Conservation (phyloP, 208 protist genomes). For the Leishmania amazonensis region DNA sequence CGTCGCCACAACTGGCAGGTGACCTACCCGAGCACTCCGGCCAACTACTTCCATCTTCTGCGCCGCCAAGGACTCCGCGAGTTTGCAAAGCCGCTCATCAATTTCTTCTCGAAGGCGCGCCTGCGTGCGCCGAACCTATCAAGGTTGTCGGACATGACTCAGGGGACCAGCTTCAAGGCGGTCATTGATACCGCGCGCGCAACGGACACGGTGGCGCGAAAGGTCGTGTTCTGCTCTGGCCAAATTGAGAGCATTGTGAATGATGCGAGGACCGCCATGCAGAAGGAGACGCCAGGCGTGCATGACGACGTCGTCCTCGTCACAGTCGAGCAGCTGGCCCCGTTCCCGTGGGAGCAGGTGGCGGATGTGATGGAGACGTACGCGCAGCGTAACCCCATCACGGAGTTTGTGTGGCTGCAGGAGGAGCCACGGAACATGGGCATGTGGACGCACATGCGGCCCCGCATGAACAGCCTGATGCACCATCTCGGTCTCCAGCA, state of each 20-base stretch:
- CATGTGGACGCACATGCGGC: constrained; percentile 89
- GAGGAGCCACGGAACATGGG: constrained; percentile 99
- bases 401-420: constrained; percentile 96
- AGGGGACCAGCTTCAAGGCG: constrained; percentile 63
- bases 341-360: constrained; percentile 98
- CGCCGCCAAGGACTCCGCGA: constrained; percentile 96
- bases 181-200: constrained; percentile 30
- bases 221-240: constrained; percentile 97
- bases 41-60: constrained; percentile 99
- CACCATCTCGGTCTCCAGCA: constrained; percentile 55
- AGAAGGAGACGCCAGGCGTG: constrained; percentile 46
- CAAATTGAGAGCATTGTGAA: constrained; percentile 98
- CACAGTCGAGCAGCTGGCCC: constrained; percentile 96
- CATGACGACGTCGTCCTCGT: constrained; percentile 92
- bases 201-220: constrained; percentile 62
- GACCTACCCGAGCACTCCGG: constrained; percentile 97
- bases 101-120: constrained; percentile 94
- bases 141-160: constrained; percentile 70
- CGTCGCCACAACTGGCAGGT: constrained; percentile 93
- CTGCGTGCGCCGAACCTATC: constrained; percentile 93
- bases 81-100: constrained; percentile 98
- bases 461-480: constrained; percentile 81
- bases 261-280: constrained; percentile 59
- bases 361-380: constrained; percentile 89
- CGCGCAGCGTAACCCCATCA: constrained; percentile 72